phyloP scores from a whole-genome alignment of 805 yeast genomes.

The Debaryomyces maramus region DNA sequence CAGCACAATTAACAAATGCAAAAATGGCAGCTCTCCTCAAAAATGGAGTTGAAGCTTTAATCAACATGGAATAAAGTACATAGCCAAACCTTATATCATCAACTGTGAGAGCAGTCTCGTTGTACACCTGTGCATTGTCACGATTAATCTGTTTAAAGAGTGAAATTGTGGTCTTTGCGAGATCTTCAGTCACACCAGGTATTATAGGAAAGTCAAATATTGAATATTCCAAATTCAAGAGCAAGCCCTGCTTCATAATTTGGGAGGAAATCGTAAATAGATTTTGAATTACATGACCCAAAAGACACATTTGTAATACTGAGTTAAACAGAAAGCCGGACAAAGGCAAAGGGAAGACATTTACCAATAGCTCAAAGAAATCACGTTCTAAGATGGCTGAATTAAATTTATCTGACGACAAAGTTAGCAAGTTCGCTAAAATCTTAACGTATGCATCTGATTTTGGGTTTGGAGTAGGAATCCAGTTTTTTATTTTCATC shows the following conservation, averaged over 20 bases:
- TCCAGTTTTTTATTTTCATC: constrained; percentile 39
- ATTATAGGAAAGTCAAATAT: constrained; percentile 40
- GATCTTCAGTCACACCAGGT: constrained; percentile 19
- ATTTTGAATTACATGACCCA: constrained; percentile 54
- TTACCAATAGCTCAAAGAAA: constrained; percentile 54
- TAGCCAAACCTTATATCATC: constrained; percentile 29
- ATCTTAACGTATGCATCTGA: constrained; percentile 33
- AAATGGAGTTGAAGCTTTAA: constrained; percentile 62
- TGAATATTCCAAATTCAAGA: constrained; percentile 21
- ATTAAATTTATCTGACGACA: constrained; percentile 34
- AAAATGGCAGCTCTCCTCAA: constrained; percentile 62
- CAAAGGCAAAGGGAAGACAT: constrained; percentile 48
- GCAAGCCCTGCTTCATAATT: constrained; percentile 27
- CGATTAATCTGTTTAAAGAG: constrained; percentile 21
- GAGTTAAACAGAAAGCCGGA: constrained; percentile 47
- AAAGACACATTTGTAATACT: constrained; percentile 49
- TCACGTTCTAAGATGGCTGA: constrained; percentile 43
- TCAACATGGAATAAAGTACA: constrained; percentile 52
- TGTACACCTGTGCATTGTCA: neutral
- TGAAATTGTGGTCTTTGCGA: constrained; percentile 18
- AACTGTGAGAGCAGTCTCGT: constrained; percentile 8
- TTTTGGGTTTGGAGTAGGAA: constrained; percentile 23
- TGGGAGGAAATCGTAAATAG: constrained; percentile 25
- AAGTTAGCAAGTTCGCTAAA: constrained; percentile 33
- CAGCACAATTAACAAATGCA: constrained; percentile 53